Base-by-base conservation (phyloP, 192 early-diverging fungal species). In the Coemansia aciculifera region DNA sequence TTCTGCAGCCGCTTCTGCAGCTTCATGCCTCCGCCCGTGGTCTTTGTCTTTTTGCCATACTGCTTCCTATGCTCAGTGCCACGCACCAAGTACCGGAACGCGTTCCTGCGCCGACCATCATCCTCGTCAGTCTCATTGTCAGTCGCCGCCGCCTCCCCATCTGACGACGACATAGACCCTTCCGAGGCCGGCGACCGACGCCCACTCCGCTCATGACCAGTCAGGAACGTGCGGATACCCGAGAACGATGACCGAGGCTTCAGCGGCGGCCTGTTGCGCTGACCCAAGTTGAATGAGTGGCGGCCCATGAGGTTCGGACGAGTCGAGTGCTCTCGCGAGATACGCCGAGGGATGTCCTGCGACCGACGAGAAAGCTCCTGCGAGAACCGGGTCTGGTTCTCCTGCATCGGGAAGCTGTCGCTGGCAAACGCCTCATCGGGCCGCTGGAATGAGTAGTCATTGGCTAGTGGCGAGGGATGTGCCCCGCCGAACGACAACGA, bases 21-120 rank as follows among this genome's bases (percentile, higher is more conserved):
- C 39, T 52, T 63, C 31, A 51, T 34, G n/a, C 42, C 49, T 5
- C 59, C 60, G 19, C 52, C 36, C 36, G 36, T 7, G 9, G 36
- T 44, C 5, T 15, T 17, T 1, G 32, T 17, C 21, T 29, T 44
- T 39, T 69, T 69, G 56, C 36, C 42, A 3, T 74, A 81, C 34
- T 77, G 79, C 56, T 76, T 81, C 38, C 78, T 72, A 19, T 83
- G 81, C 64, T 83, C 81, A 5, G 81, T 83, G 57, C 81, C 81
- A n/a, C 76, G 76, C 43, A 83, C 69, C 63, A 81, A 43, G 63
- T 81, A 77, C 24, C 79, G 63, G 15, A 81, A 51, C 7, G 79
- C 79, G 3, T 66, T 81, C 32, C 54, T 61, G 37, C 79, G 67
- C 5, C 74, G 67, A 0, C 74, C 79, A 27, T 75, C 70, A 17